These are phyloP conservation scores for Ceratocystis albifundus DNA, from an alignment of 2,329 filamentous ascomycete genomes.

Conservation along the genomic window DNA sequence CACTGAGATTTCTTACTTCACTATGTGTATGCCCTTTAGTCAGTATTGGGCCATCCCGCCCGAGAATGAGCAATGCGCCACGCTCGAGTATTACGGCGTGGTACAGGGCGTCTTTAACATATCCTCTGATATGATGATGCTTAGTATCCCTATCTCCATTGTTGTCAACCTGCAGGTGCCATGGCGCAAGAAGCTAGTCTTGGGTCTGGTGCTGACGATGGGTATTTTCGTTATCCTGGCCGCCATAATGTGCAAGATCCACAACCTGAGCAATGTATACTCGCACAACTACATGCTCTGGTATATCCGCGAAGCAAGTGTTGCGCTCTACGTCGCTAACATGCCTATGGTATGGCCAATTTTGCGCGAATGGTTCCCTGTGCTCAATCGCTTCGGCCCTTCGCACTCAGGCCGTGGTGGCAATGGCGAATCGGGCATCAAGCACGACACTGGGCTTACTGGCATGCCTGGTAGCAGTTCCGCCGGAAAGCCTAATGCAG, in stretches of 20 bases:
- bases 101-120: conserved; percentile 50
- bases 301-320: conserved; percentile 38
- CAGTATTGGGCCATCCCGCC: conserved; percentile 49
- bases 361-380: conserved; percentile 30
- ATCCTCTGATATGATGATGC: conserved; percentile 48
- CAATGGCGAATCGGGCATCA: conserved; percentile 13
- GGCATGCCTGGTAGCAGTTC: conserved; percentile 12
- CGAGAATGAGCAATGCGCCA: conserved; percentile 43
- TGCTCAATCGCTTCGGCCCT: conserved; percentile 22
- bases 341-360: conserved; percentile 36
- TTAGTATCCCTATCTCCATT: conserved; percentile 45
- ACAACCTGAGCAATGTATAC: conserved; percentile 34
- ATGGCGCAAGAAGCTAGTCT: conserved; percentile 41
- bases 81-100: conserved; percentile 46
- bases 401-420: conserved; percentile 18
- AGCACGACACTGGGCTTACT: background rate
- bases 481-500: conserved; percentile 8
- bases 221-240: conserved; percentile 40
- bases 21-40: conserved; percentile 43
- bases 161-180: conserved; percentile 41
- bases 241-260: conserved; percentile 38
- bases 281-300: conserved; percentile 34
- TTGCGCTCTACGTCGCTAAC: conserved; percentile 36
- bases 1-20: conserved; percentile 41
- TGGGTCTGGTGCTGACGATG: conserved; percentile 38